Evolutionary conservation across 2,329 filamentous ascomycete species (phyloP).

Genomic region (Arthrobotrys entomopaga): DNA sequence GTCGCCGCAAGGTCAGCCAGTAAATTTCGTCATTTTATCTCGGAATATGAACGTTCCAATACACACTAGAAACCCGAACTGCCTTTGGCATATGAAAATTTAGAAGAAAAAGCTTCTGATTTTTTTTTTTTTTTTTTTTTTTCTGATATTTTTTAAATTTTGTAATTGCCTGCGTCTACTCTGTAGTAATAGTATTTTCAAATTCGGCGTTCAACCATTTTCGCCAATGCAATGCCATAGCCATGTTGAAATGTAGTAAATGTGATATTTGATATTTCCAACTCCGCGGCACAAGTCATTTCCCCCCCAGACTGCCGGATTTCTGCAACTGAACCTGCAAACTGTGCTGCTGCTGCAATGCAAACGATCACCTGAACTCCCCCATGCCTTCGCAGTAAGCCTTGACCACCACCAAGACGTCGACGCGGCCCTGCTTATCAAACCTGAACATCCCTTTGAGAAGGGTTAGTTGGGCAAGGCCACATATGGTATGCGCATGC

Average conservation of each 20-base stretch:
- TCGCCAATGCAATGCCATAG: no score
- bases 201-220: neutral
- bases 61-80: constrained; percentile 3
- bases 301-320: neutral
- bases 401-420: constrained; percentile 19
- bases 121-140: no score
- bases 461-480: constrained; percentile 7
- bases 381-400: constrained; percentile 33
- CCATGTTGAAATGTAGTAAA: constrained; percentile 13
- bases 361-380: constrained; percentile 42
- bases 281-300: neutral
- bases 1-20: constrained; percentile 28
- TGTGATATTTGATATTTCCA: constrained; percentile 2
- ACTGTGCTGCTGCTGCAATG: constrained; percentile 18
- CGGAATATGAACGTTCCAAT: constrained; percentile 1
- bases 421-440: constrained; percentile 21
- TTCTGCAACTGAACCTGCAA: constrained; percentile 16
- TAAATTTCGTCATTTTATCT: no score
- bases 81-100: constrained; percentile 15
- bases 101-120: neutral
- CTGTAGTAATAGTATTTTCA: no score
- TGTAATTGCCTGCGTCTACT: no score
- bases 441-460: constrained; percentile 10
- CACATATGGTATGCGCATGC: no score
- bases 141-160: no score